These are phyloP conservation scores for Calendula officinalis DNA, from an alignment of 129 eudicot species.

Conservation along the genomic window DNA sequence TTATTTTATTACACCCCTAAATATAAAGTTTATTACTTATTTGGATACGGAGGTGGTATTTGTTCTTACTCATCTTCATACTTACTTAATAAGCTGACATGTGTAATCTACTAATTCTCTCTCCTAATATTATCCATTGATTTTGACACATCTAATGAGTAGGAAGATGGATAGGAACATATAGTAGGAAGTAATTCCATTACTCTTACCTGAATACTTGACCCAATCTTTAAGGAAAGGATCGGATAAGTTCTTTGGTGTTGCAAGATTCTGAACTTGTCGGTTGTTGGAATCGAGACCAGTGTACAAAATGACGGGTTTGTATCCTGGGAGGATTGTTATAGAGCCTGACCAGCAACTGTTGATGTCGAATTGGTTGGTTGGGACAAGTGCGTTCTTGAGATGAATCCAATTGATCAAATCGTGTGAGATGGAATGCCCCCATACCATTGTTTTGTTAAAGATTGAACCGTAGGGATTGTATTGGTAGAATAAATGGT, in stretches of 20 bases:
- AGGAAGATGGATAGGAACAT: too few relatives aligned
- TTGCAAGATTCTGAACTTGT: slow-evolving; percentile 44
- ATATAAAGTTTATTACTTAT: too few relatives aligned
- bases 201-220: slow-evolving; percentile 23
- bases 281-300: slow-evolving; percentile 24
- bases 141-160: too few relatives aligned
- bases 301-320: slow-evolving; percentile 40
- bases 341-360: slow-evolving; percentile 41
- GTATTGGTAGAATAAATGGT: slow-evolving; percentile 39
- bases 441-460: slow-evolving; percentile 32
- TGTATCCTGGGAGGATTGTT: slow-evolving; percentile 36
- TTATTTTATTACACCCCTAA: too few relatives aligned
- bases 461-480: slow-evolving; percentile 33
- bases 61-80: too few relatives aligned
- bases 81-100: too few relatives aligned
- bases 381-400: slow-evolving; percentile 29
- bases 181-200: too few relatives aligned
- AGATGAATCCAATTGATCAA: slow-evolving; percentile 40
- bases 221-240: slow-evolving; percentile 42
- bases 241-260: slow-evolving; percentile 37
- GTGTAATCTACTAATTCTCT: too few relatives aligned
- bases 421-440: slow-evolving; percentile 33
- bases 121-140: too few relatives aligned
- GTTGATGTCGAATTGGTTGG: slow-evolving; percentile 24
- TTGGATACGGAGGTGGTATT: too few relatives aligned